Evolutionary conservation across 78 protist genomes (phyloP).

Genomic region (Speleostelium caveatum): DNA sequence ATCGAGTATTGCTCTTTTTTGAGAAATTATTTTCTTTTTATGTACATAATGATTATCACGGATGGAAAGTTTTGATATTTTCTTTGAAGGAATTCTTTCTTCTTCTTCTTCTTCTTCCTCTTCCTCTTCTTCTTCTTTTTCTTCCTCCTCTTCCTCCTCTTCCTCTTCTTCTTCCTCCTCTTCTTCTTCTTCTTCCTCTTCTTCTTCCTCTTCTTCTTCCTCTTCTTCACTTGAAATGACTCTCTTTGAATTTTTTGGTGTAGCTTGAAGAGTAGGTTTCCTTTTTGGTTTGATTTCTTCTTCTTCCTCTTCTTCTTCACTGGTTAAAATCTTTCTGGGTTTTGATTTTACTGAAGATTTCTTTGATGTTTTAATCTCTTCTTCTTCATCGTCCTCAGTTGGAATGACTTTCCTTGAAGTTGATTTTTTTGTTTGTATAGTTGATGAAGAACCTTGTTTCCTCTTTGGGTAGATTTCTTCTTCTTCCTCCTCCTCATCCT

Average conservation of each 20-base stretch:
- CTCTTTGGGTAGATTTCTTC: no score
- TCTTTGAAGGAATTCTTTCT: no score
- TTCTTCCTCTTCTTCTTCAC: no score
- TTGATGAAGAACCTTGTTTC: no score
- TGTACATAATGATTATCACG: no score
- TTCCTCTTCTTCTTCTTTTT: neutral
- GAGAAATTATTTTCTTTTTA: no score
- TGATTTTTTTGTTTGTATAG: no score
- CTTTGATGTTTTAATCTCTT: neutral
- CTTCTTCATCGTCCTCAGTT: neutral
- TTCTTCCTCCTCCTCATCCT: no score
- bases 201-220: constrained; percentile 1
- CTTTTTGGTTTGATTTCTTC: neutral
- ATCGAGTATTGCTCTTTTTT: no score
- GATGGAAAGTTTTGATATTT: no score
- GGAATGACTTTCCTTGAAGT: neutral
- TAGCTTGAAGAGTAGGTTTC: no score
- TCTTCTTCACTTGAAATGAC: neutral
- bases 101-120: neutral
- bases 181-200: constrained; percentile 5
- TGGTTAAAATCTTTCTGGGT: neutral
- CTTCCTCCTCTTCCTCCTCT: neutral
- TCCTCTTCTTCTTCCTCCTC: neutral
- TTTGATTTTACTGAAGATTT: no score
- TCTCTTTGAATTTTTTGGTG: neutral